Evolutionary conservation across 768 basidiomycete genomes (phyloP).

Genomic region (Steccherinum ochraceum): DNA sequence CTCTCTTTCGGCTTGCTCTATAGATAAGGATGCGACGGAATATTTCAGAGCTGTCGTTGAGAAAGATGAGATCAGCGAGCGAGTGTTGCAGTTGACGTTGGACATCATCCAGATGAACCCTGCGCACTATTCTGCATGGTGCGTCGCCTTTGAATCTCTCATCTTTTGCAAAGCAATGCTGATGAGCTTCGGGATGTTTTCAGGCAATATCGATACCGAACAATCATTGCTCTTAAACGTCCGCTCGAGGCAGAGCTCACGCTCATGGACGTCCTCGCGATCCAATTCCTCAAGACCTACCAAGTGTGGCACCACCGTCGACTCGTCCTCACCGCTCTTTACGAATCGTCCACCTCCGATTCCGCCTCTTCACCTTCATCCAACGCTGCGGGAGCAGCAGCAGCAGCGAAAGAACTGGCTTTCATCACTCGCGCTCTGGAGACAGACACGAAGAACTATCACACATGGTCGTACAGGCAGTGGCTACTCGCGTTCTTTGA

Average conservation of each 20-base stretch:
- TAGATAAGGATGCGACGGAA: slow-evolving; percentile 90
- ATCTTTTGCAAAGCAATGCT: too few relatives aligned
- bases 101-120: slow-evolving; percentile 87
- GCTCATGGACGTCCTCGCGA: slow-evolving; percentile 84
- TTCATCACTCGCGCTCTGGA: slow-evolving; percentile 73
- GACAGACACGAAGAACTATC: slow-evolving; percentile 92
- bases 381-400: too few relatives aligned
- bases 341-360: slow-evolving; percentile 28
- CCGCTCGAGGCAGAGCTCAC: slow-evolving; percentile 72
- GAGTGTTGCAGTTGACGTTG: slow-evolving; percentile 86
- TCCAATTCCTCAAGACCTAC: slow-evolving; percentile 85
- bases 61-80: slow-evolving; percentile 66
- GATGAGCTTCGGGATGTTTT: slow-evolving; percentile 1
- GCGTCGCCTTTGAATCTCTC: slow-evolving; percentile 18
- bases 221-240: slow-evolving; percentile 59
- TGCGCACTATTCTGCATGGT: slow-evolving; percentile 97
- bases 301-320: slow-evolving; percentile 97
- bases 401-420: slow-evolving; percentile 54
- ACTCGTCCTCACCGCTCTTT: slow-evolving; percentile 56
- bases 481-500: slow-evolving; percentile 88
- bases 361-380: slow-evolving; percentile 6
- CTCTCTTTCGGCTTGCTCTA: slow-evolving; percentile 2
- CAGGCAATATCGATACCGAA: slow-evolving; percentile 95
- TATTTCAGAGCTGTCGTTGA: slow-evolving; percentile 86
- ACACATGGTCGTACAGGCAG: slow-evolving; percentile 98